phyloP scores from a whole-genome alignment of 345 rosid genomes.

The Laguncularia racemosa region DNA sequence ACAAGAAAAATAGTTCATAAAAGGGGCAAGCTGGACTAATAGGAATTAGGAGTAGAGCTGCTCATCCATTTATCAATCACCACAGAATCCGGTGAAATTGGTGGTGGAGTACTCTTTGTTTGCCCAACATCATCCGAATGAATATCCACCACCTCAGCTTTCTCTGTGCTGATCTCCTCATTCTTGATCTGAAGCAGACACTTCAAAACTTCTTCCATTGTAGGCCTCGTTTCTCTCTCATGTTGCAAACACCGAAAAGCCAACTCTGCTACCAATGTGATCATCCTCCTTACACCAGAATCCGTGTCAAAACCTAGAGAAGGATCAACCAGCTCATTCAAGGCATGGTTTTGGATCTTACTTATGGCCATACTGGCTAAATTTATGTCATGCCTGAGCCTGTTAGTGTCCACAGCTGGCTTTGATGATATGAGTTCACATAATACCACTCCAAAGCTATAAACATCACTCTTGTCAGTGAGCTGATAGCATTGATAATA shows the following conservation, averaged over 20 bases:
- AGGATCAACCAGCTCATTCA: constrained; percentile 69
- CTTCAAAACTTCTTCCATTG: constrained; percentile 60
- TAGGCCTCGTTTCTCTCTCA: constrained; percentile 68
- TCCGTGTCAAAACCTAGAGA: constrained; percentile 52
- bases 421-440: constrained; percentile 61
- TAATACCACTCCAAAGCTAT: constrained; percentile 86
- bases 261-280: constrained; percentile 52
- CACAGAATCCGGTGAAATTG: constrained; percentile 40
- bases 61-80: constrained; percentile 55
- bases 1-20: too few species aligned
- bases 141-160: constrained; percentile 34
- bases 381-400: constrained; percentile 62
- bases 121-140: constrained; percentile 43
- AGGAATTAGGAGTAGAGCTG: constrained; percentile 15
- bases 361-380: constrained; percentile 66
- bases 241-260: constrained; percentile 79
- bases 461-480: constrained; percentile 82
- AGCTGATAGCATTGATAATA: constrained; percentile 73
- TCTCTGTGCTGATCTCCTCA: constrained; percentile 16
- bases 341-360: constrained; percentile 54
- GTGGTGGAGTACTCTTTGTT: constrained; percentile 36
- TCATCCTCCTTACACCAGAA: constrained; percentile 22
- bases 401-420: constrained; percentile 59
- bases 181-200: constrained; percentile 36
- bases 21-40: too few species aligned